Percentiles rank a stretch among this genome's conserved stretches.
Conservation (phyloP, 257 asterid species). For the Dorcoceras hygrometricum region DNA sequence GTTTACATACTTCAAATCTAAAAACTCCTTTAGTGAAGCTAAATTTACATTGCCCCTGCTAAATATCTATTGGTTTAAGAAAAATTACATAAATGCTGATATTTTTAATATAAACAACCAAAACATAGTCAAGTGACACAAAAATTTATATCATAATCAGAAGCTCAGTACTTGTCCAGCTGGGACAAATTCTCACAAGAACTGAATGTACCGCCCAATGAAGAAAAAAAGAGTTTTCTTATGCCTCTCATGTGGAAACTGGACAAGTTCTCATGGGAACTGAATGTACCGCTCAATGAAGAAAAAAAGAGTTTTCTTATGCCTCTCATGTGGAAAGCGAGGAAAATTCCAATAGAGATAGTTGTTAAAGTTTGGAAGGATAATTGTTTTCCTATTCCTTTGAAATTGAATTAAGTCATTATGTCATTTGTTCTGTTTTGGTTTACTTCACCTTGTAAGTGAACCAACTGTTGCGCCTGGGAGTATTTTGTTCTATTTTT, state of each 20-base stretch:
- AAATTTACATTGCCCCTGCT: not conserved
- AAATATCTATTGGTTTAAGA: not conserved
- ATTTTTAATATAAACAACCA: too few relatives aligned
- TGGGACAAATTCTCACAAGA: not conserved
- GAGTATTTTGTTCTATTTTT: not conserved
- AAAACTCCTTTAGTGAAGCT: not conserved
- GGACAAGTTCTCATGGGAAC: too few relatives aligned
- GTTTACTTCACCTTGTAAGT: too few relatives aligned
- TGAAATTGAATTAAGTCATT: not conserved
- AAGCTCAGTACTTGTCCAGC: not conserved
- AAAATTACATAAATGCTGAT: not conserved
- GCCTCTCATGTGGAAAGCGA: not conserved
- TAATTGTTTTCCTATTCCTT: not conserved
- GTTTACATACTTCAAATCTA: constrained; percentile 12
- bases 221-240: too few relatives aligned
- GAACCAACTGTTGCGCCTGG: not conserved
- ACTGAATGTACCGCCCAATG: not conserved
- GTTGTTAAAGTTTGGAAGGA: not conserved
- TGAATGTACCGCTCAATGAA: not conserved
- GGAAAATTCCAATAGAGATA: not conserved
- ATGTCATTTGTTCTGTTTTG: not conserved
- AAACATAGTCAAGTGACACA: too few relatives aligned
- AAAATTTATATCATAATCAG: not conserved
- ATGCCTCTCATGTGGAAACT: not conserved
- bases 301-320: too few relatives aligned